phyloP scores from a whole-genome alignment of 2,329 filamentous ascomycete genomes.

The Geosmithia morbida region DNA sequence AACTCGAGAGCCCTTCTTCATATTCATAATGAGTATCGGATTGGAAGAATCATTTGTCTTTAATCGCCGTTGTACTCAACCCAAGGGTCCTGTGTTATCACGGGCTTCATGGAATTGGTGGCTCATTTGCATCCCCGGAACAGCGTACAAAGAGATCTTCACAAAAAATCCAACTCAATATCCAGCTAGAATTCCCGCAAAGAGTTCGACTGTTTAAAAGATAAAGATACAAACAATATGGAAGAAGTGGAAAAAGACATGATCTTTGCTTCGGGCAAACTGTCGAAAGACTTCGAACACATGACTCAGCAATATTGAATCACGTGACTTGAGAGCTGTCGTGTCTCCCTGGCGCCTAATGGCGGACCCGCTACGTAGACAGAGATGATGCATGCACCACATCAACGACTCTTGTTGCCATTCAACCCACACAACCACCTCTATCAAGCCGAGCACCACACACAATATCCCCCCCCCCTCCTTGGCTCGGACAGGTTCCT shows the following conservation, averaged over 20 bases:
- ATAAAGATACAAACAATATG: too few relatives aligned
- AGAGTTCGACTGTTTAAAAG: too few relatives aligned
- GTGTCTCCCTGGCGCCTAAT: conserved; percentile 31
- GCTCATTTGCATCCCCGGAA: too few relatives aligned
- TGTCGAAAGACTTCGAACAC: neutral
- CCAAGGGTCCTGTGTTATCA: too few relatives aligned
- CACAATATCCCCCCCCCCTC: conserved; percentile 7
- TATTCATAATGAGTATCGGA: too few relatives aligned
- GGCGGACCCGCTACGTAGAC: conserved; percentile 10
- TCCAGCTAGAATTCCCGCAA: too few relatives aligned
- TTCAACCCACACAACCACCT: conserved; percentile 13
- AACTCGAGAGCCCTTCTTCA: too few relatives aligned
- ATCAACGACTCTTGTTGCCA: neutral
- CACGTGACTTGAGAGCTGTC: conserved; percentile 23
- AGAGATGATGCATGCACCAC: neutral
- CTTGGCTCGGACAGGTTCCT: neutral
- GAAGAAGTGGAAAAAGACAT: neutral
- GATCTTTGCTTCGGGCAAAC: neutral
- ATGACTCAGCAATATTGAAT: neutral
- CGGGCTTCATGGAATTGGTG: too few relatives aligned
- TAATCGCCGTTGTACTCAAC: too few relatives aligned
- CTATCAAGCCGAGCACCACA: conserved; percentile 9
- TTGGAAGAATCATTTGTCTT: too few relatives aligned
- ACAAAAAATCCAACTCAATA: too few relatives aligned
- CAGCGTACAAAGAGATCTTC: too few relatives aligned